phyloP scores from a whole-genome alignment of 2,329 filamentous ascomycete genomes.

The Diaporthe longicolla region DNA sequence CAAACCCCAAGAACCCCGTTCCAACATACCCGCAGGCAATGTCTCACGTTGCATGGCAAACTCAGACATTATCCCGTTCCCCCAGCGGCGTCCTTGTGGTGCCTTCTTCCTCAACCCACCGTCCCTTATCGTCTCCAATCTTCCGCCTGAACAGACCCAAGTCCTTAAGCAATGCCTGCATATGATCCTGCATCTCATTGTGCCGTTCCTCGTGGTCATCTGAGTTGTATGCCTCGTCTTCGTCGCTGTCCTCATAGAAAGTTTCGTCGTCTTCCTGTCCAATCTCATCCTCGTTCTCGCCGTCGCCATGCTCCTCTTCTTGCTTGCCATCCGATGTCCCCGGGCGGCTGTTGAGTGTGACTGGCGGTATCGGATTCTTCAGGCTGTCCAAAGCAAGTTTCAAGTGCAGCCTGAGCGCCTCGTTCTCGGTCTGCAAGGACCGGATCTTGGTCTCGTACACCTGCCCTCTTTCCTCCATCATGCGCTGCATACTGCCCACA shows the following conservation, averaged over 20 bases:
- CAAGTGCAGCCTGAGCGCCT: slow-evolving; percentile 88
- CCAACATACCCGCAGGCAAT: neutral
- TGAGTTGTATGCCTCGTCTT: slow-evolving; percentile 69
- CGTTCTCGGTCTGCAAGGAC: slow-evolving; percentile 89
- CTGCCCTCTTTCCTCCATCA: slow-evolving; percentile 95
- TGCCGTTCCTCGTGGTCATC: slow-evolving; percentile 67
- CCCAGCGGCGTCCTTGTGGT: slow-evolving; percentile 68
- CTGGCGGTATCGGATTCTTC: slow-evolving; percentile 88
- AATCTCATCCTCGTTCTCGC: slow-evolving; percentile 40
- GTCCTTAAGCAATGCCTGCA: slow-evolving; percentile 87
- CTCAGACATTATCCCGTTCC: slow-evolving; percentile 57
- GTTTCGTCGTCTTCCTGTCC: slow-evolving; percentile 47
- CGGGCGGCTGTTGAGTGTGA: slow-evolving; percentile 57
- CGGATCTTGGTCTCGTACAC: slow-evolving; percentile 96
- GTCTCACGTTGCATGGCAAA: neutral
- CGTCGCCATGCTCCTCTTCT: slow-evolving; percentile 41
- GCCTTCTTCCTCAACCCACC: slow-evolving; percentile 77
- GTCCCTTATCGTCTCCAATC: slow-evolving; percentile 83
- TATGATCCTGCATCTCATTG: slow-evolving; percentile 83
- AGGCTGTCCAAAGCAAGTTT: slow-evolving; percentile 88
- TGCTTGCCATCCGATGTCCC: slow-evolving; percentile 49
- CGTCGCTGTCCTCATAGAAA: slow-evolving; percentile 69
- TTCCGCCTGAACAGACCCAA: slow-evolving; percentile 86
- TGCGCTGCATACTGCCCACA: slow-evolving; percentile 89
- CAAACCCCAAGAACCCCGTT: neutral